A percentile compares a stretch with the other conserved stretches of the same genome.
These are phyloP conservation scores for Capronia americana DNA, from an alignment of 2,329 filamentous ascomycete genomes.

Conservation along the genomic window DNA sequence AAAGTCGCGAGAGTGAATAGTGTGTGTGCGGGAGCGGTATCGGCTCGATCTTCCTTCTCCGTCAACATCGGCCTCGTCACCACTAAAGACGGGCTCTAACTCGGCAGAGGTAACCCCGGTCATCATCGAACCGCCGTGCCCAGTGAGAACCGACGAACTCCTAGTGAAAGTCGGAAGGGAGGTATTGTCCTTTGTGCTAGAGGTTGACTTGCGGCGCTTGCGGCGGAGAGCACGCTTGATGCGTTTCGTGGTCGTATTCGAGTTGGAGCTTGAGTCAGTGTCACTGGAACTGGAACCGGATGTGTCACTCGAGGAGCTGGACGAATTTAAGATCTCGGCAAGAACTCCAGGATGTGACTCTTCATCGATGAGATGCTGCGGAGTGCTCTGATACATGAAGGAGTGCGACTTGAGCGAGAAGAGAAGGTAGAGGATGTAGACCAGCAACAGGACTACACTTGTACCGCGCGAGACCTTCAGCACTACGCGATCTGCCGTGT, in stretches of 20 bases:
- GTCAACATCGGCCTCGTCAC: slow-evolving; percentile 62
- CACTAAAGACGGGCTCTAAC: slow-evolving; percentile 48
- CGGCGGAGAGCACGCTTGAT: slow-evolving; percentile 77
- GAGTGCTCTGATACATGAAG: slow-evolving; percentile 90
- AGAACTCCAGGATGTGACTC: slow-evolving; percentile 86
- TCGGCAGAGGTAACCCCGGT: slow-evolving; percentile 25
- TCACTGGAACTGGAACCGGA: slow-evolving; percentile 63
- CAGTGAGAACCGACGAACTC: slow-evolving; percentile 49
- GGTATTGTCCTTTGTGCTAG: slow-evolving; percentile 69
- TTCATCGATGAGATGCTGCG: slow-evolving; percentile 90
- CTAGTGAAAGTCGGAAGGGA: slow-evolving; percentile 50
- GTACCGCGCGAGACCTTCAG: slow-evolving; percentile 88
- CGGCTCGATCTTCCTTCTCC: slow-evolving; percentile 46
- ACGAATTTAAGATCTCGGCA: slow-evolving; percentile 79
- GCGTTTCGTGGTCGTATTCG: slow-evolving; percentile 74
- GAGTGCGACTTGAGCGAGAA: slow-evolving; percentile 93
- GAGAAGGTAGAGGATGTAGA: slow-evolving; percentile 82
- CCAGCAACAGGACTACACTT: slow-evolving; percentile 79
- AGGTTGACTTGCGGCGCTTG: slow-evolving; percentile 77
- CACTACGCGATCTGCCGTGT: slow-evolving; percentile 70
- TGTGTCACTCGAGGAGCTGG: slow-evolving; percentile 62
- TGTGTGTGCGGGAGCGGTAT: slow-evolving; percentile 33
- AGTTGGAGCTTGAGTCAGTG: slow-evolving; percentile 70
- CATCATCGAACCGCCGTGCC: slow-evolving; percentile 36
- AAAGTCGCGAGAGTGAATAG: slow-evolving; percentile 55